phyloP scores from a whole-genome alignment of 2,329 filamentous ascomycete genomes.

The Pleomassaria siparia region DNA sequence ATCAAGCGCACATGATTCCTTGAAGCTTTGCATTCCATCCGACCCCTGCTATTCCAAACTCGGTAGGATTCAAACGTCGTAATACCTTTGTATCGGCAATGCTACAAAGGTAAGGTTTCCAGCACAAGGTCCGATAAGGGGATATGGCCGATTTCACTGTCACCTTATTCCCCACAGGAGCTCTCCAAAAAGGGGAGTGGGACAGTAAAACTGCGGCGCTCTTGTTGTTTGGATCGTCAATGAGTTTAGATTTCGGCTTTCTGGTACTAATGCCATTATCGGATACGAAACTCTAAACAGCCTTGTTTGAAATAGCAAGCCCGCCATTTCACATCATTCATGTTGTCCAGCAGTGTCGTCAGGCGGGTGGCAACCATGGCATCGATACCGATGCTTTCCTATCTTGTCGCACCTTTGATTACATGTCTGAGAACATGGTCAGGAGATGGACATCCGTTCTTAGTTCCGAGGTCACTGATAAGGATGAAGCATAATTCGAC shows the following conservation, averaged over 20 bases:
- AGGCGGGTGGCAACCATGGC: not conserved
- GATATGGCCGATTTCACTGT: too few relatives aligned
- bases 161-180: too few relatives aligned
- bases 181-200: too few relatives aligned
- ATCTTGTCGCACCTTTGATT: constrained; percentile 9
- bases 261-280: too few relatives aligned
- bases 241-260: too few relatives aligned
- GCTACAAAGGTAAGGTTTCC: too few relatives aligned
- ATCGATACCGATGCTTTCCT: constrained; percentile 4
- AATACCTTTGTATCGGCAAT: not conserved
- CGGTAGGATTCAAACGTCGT: not conserved
- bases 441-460: not conserved
- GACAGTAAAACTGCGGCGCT: too few relatives aligned
- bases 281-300: not conserved
- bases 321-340: not conserved
- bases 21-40: not conserved
- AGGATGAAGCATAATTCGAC: constrained; percentile 8
- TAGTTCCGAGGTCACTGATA: constrained; percentile 8
- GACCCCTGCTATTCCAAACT: not conserved
- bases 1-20: not conserved
- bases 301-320: not conserved
- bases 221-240: too few relatives aligned
- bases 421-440: constrained; percentile 1
- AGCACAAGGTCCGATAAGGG: not conserved
- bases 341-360: not conserved